Percentiles rank a stretch among this genome's conserved stretches.
Conservation (phyloP, 2,329 filamentous ascomycete species). For the Aspergillus piperis region DNA sequence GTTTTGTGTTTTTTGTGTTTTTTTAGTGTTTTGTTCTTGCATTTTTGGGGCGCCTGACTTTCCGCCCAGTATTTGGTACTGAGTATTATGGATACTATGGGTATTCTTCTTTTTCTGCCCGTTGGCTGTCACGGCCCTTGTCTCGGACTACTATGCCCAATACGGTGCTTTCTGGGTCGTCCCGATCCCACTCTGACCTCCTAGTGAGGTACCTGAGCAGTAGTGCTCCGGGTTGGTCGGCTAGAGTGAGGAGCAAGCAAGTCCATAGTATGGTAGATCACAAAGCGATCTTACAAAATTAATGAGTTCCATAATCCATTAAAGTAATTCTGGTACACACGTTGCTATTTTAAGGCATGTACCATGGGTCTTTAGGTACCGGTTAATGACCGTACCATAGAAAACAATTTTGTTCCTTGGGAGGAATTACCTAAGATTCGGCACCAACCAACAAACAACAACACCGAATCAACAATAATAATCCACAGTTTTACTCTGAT, state of each 20-base stretch:
- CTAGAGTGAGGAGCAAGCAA: background rate
- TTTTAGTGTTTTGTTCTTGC: background rate
- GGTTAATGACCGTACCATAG: constrained; percentile 6
- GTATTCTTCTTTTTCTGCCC: background rate
- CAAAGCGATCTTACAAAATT: background rate
- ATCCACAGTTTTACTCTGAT: background rate
- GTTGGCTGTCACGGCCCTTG: background rate
- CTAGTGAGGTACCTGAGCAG: background rate
- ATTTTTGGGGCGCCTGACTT: constrained; percentile 14
- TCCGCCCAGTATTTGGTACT: background rate
- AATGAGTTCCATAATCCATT: background rate
- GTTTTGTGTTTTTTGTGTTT: constrained; percentile 3
- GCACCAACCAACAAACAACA: constrained; percentile 1
- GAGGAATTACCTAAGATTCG: background rate
- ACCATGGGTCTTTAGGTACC: constrained; percentile 6
- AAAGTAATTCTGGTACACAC: background rate
- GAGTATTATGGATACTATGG: background rate
- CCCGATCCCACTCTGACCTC: background rate
- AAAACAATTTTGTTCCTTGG: background rate
- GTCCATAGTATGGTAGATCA: constrained; percentile 4
- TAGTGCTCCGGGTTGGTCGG: too few species aligned
- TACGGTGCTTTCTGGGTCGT: background rate
- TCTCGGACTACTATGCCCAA: background rate
- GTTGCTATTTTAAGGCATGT: constrained; percentile 15
- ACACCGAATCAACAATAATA: background rate